phyloP scores from a whole-genome alignment of 1,139 yeast genomes.

The Saccharomyces hybrid region DNA sequence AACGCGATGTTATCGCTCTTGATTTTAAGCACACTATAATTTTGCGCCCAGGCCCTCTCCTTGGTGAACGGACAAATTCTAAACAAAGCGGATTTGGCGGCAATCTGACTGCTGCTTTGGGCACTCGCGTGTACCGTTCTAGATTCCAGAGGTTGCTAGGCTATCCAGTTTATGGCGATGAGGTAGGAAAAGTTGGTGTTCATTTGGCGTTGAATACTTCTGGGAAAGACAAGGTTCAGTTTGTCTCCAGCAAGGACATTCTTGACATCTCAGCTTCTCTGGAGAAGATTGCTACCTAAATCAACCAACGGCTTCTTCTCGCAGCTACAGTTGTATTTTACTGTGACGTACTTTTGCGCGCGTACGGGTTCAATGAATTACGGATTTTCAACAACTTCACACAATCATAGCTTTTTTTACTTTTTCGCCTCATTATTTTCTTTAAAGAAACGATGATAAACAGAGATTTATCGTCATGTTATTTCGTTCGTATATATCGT shows the following conservation, averaged over 20 bases:
- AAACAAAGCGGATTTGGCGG: conserved; percentile 35
- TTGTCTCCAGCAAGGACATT: conserved; percentile 25
- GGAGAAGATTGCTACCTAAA: not conserved
- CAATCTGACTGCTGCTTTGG: conserved; percentile 29
- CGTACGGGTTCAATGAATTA: not conserved
- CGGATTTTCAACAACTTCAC: not conserved
- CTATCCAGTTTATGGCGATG: conserved; percentile 41
- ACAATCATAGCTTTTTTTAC: not conserved
- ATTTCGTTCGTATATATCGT: not conserved
- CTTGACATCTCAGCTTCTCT: conserved; percentile 9
- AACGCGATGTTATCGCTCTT: conserved; percentile 48
- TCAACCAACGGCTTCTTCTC: not conserved
- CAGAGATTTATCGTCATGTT: not conserved
- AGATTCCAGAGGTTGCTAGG: conserved; percentile 30
- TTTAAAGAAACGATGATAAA: not conserved
- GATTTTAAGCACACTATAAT: conserved; percentile 61
- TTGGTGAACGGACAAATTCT: conserved; percentile 48
- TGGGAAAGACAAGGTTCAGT: conserved; percentile 18
- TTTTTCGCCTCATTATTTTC: not conserved
- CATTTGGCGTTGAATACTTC: conserved; percentile 26
- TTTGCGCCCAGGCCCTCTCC: conserved; percentile 59
- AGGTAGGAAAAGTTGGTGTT: conserved; percentile 43
- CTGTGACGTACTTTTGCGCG: not conserved
- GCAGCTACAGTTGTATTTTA: not conserved
- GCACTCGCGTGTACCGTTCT: conserved; percentile 33